Conservation (phyloP, 2,329 filamentous ascomycete genomes). For the Cordyceps tenuipes region DNA sequence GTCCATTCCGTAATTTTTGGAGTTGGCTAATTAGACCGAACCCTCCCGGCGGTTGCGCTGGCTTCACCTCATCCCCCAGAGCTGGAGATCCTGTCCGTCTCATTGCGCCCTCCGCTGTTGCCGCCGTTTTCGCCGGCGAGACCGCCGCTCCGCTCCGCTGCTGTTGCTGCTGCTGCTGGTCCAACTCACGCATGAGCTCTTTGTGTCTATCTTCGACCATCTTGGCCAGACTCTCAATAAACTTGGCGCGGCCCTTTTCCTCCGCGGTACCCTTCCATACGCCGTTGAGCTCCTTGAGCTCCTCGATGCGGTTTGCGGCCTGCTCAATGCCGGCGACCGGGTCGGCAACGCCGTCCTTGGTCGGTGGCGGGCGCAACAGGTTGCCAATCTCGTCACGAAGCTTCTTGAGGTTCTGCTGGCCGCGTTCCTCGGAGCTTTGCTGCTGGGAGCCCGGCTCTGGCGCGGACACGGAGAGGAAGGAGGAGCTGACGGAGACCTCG, state of each 20-base stretch:
- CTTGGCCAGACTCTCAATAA: slow-evolving; percentile 74
- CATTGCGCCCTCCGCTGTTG: slow-evolving; percentile 23
- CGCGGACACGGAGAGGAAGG: slow-evolving; percentile 82
- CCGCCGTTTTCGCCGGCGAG: slow-evolving; percentile 8
- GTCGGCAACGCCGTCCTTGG: slow-evolving; percentile 33
- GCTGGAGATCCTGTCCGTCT: slow-evolving; percentile 25
- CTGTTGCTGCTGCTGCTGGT: slow-evolving; percentile 18
- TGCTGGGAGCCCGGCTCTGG: slow-evolving; percentile 59
- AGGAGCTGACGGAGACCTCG: slow-evolving; percentile 73
- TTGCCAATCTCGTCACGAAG: slow-evolving; percentile 63
- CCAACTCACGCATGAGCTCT: slow-evolving; percentile 44
- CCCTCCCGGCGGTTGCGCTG: slow-evolving; percentile 35
- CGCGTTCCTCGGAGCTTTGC: slow-evolving; percentile 75
- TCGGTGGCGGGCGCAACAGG: slow-evolving; percentile 44
- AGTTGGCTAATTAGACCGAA: slow-evolving; percentile 56
- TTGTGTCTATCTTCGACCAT: slow-evolving; percentile 69
- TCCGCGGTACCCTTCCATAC: slow-evolving; percentile 96
- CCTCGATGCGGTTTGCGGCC: slow-evolving; percentile 65
- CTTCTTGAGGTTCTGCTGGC: slow-evolving; percentile 66
- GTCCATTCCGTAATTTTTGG: slow-evolving; percentile 49
- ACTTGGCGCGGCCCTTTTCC: slow-evolving; percentile 73
- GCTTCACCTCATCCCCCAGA: slow-evolving; percentile 15
- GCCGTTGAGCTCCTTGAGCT: slow-evolving; percentile 64
- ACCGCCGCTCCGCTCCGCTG: not conserved
- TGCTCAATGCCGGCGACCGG: slow-evolving; percentile 61